Evolutionary conservation across 163 green algal genomes (phyloP), one percentile per base, ranked within the genome.

Genomic region (Picocystis sp.): DNA sequence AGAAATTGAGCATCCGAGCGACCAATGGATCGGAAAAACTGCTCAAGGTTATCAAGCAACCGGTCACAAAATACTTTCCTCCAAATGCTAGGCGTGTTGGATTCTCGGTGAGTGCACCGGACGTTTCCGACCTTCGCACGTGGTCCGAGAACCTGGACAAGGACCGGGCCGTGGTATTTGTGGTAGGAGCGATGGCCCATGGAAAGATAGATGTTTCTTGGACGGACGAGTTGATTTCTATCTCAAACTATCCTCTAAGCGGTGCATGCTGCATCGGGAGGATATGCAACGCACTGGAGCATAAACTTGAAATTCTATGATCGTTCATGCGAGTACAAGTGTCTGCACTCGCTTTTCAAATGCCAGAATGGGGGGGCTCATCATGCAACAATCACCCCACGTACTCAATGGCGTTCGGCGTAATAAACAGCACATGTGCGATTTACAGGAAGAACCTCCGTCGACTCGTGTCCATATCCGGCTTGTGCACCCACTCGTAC

Each of bases 1-100:
- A 98, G 68, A 97, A 96, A 71, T 76, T 98, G 24, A 88, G 72
- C 72, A 94, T 97, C 33, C 72, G 89, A 2, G 75, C 89, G 6
- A 87, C 80, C 25, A 95, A 96, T 64, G 88, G 89, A 2, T 81
- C 88, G 10, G 84, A 95, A 58, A 94, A 93, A 57, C 77, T 98
- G 11, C 71, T 96, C 21, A 87, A 85, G 65, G 76, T 97, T 22
- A 63, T 98, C 48, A 98, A 97, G 67, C 80, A 83, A n/a, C 89
- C 89, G 0, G 83, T 98, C 2, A 90, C 83, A 3, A 86, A 83
- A 54, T 77, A 95, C 64, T 71, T 97, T 11, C 87, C 89, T 23
- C 50, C 61, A 17, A 71, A 70, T 17, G 66, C 61, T 1, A 64
- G 61, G 6, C 67, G 83, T 19, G 72, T 94, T 8, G 85, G 77